A percentile compares a stretch with the other conserved stretches of the same genome.
These are phyloP conservation scores for Rhododendron mucronatum DNA, from an alignment of 148 eudicot species.

Conservation along the genomic window DNA sequence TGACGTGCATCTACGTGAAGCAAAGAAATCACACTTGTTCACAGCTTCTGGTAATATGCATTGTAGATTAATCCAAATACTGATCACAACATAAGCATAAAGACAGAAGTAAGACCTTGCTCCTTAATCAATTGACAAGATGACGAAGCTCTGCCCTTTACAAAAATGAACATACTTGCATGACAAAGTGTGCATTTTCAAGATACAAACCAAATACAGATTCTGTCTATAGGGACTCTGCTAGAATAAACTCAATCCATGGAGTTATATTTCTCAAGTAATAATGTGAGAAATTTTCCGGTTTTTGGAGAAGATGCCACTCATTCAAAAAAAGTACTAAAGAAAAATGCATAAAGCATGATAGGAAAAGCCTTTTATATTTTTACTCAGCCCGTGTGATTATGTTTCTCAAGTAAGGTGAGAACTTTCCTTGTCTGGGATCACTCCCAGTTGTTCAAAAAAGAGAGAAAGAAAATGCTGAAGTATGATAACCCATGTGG, in stretches of 20 bases:
- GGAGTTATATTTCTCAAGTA: background rate
- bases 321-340: background rate
- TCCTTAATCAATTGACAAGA: background rate
- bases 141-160: background rate
- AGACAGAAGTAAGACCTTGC: background rate
- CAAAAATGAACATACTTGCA: background rate
- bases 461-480: background rate
- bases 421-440: background rate
- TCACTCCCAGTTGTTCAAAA: background rate
- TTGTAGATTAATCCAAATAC: background rate
- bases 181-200: background rate
- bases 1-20: background rate
- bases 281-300: no score
- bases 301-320: background rate
- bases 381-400: background rate
- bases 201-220: background rate
- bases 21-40: background rate
- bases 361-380: background rate
- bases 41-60: background rate
- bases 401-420: background rate
- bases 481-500: background rate
- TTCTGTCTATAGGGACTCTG: background rate
- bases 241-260: background rate
- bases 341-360: background rate
- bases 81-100: background rate